Conservation (phyloP, 129 eudicot genomes). For the Helianthus tuberosus region DNA sequence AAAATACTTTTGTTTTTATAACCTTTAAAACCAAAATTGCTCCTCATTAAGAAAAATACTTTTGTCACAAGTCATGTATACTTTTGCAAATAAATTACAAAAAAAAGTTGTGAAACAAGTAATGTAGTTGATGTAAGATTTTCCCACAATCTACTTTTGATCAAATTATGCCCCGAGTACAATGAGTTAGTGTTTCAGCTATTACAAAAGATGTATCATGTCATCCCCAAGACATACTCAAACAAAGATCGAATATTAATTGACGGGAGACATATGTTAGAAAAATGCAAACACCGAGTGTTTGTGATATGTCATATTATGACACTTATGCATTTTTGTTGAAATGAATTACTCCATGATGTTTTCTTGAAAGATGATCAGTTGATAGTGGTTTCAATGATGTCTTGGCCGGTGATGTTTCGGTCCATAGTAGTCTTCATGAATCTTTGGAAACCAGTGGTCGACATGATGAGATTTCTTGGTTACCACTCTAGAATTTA, state of each 20-base stretch:
- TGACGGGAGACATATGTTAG: not conserved
- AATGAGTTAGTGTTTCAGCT: not conserved
- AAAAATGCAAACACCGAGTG: conserved; percentile 6
- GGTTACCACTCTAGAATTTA: conserved; percentile 30
- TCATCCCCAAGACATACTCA: not conserved
- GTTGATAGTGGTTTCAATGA: conserved; percentile 32
- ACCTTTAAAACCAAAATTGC: not conserved
- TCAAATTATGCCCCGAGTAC: not conserved
- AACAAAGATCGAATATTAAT: not conserved
- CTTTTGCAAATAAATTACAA: no score
- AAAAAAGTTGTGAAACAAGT: no score
- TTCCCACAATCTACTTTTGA: conserved; percentile 17
- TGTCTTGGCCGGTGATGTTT: conserved; percentile 57
- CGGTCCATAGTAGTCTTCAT: conserved; percentile 91
- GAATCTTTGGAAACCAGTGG: conserved; percentile 72
- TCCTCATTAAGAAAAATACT: not conserved
- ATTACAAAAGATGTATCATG: not conserved
- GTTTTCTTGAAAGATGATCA: not conserved
- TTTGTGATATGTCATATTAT: conserved; percentile 17
- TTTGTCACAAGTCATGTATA: no score
- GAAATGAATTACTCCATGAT: not conserved
- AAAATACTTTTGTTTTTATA: not conserved
- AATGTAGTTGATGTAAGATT: conserved; percentile 11
- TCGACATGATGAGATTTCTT: conserved; percentile 45
- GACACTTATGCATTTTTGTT: conserved; percentile 11